Evolutionary conservation across 257 asterid species (phyloP).

Genomic region (Mentha longifolia): DNA sequence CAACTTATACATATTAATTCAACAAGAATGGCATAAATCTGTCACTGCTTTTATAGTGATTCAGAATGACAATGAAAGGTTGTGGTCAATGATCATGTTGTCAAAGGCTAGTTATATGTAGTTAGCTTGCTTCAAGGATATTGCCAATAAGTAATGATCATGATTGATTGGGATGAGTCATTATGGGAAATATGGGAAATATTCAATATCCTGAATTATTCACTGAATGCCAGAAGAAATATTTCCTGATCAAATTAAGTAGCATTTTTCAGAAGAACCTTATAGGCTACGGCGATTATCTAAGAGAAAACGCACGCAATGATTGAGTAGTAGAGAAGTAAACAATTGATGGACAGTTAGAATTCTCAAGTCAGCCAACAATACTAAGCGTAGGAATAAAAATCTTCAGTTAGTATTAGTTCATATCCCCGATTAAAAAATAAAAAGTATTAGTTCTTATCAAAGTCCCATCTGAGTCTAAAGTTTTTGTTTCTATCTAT

Average conservation of each 20-base stretch:
- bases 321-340: neutral
- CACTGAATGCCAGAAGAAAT: neutral
- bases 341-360: neutral
- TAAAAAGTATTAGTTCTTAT: neutral
- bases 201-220: constrained; percentile 11
- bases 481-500: constrained; percentile 1
- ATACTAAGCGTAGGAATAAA: neutral
- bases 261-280: neutral
- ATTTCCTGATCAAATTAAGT: neutral
- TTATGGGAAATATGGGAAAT: neutral
- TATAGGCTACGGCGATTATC: neutral
- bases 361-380: neutral
- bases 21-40: neutral
- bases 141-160: neutral
- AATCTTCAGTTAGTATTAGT: neutral
- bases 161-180: neutral
- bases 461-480: neutral
- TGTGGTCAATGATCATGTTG: constrained; percentile 2
- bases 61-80: neutral
- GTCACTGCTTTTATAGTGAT: constrained; percentile 14
- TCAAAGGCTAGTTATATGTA: constrained; percentile 1
- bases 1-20: neutral
- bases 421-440: no score
- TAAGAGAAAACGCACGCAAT: neutral
- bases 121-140: neutral